Base-by-base conservation (phyloP, 805 yeast species). In the Hanseniaspora occidentalis region DNA sequence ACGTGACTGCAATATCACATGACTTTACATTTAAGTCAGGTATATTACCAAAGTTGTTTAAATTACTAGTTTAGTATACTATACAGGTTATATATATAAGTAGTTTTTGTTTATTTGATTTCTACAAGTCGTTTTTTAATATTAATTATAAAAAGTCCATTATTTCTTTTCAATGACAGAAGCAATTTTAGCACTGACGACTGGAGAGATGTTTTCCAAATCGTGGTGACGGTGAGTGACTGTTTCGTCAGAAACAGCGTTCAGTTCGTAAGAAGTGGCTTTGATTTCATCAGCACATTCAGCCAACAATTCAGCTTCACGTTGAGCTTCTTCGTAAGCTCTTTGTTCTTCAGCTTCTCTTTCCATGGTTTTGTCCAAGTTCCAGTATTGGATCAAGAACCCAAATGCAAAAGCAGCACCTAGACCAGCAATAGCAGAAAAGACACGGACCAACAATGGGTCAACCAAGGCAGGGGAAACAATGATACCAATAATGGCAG, bases 401-500 rank as follows among this genome's bases (percentile, higher is more conserved):
- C 44, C 47, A 36, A 55, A 40, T 3, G 66, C 64, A 29, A 57
- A 52, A 18, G 60, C 43, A 34, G 48, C 49, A 37, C 67, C 65
- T 19, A 60, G 55, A 31, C 57, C 59, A 16, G 65, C 67, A 49
- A 65, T 55, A 36, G 59, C 66, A 31, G 59, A 64, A 49, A 65
- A 66, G 23, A 66, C 63, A 57, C 67, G 60, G 29, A 60, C 57
- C 47, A 66, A 58, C 40, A 62, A 49, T 14, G 71, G 70, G 46
- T 66, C 70, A 18, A 44, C 50, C 52, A 65, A 54, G 3, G 67
- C 63, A 18, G 69, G 62, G 13, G 67, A 63, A 19, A 66, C 47
- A 17, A 68, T 69, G 45, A 62, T 57, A 14, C 48, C 50, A 16
- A 50, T 29, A 17, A 86, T 85, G 20, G 89, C 71, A 43, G 92